A percentile compares a stretch with the other conserved stretches of the same genome.
These are phyloP conservation scores for Spiromastix sp. DNA, from an alignment of 2,329 filamentous ascomycete species.

Conservation along the genomic window DNA sequence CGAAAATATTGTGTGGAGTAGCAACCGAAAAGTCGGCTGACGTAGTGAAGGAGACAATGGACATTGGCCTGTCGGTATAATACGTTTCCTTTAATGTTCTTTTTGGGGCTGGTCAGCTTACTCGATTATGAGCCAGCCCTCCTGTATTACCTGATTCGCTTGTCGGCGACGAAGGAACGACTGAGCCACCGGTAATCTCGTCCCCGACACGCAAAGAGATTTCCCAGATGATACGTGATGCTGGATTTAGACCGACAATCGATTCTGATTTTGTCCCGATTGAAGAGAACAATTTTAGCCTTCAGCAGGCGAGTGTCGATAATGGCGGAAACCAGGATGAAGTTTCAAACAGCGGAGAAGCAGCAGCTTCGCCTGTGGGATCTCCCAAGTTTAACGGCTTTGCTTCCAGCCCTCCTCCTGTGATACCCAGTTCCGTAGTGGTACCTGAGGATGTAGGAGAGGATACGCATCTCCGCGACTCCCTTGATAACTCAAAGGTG, in stretches of 20 bases:
- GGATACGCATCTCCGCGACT: neutral
- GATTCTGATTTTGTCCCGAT: conserved; percentile 25
- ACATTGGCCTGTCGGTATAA: conserved; percentile 29
- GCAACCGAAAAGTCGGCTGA: conserved; percentile 13
- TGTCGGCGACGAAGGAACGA: neutral
- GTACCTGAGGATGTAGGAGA: too few relatives aligned
- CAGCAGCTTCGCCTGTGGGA: conserved; percentile 4
- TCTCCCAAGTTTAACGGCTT: conserved; percentile 10
- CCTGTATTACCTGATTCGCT: neutral
- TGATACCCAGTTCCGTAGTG: neutral
- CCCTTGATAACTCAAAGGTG: neutral
- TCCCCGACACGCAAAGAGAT: conserved; percentile 31
- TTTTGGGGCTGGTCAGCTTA: conserved; percentile 9
- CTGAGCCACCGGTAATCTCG: conserved; percentile 15
- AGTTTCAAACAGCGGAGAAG: conserved; percentile 1
- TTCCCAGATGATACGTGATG: conserved; percentile 37
- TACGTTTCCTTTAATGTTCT: conserved; percentile 16
- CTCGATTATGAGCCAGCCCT: conserved; percentile 8
- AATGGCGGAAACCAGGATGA: neutral
- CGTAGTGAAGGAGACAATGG: conserved; percentile 19
- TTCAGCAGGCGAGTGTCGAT: neutral
- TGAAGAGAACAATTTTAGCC: conserved; percentile 1
- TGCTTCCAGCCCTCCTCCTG: conserved; percentile 8
- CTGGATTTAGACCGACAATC: conserved; percentile 38
- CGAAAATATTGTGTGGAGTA: conserved; percentile 49